Evolutionary conservation across 1,139 yeast genomes (phyloP).

Genomic region (Sugiyamaella grinbergsii): DNA sequence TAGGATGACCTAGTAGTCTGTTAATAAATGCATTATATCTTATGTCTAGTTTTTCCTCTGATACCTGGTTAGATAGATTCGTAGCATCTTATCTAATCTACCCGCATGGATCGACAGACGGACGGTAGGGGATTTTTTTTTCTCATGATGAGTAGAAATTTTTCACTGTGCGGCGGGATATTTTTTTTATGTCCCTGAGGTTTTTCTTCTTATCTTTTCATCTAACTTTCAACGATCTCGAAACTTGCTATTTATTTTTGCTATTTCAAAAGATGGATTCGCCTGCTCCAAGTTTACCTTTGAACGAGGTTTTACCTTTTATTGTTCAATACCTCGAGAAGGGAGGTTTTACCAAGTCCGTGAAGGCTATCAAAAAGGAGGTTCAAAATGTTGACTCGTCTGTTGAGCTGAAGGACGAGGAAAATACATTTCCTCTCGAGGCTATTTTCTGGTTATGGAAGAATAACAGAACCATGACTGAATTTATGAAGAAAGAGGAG

Average conservation of each 20-base stretch:
- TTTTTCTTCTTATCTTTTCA: slow-evolving; percentile 2
- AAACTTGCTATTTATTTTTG: neutral
- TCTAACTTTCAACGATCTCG: neutral
- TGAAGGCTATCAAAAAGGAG: slow-evolving; percentile 33
- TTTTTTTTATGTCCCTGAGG: neutral
- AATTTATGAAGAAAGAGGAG: slow-evolving; percentile 34
- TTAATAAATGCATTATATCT: neutral
- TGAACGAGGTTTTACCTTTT: slow-evolving; percentile 32
- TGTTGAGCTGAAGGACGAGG: slow-evolving; percentile 20
- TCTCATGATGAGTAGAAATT: slow-evolving; percentile 9
- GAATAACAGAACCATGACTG: slow-evolving; percentile 33
- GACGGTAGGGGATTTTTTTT: no score
- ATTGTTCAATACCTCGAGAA: slow-evolving; percentile 34
- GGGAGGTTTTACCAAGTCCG: slow-evolving; percentile 35
- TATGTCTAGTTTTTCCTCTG: no score
- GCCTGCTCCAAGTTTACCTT: slow-evolving; percentile 18
- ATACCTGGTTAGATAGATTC: no score
- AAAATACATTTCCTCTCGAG: slow-evolving; percentile 25
- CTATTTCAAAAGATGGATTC: slow-evolving; percentile 10
- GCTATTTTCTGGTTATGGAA: slow-evolving; percentile 34
- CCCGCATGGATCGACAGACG: neutral
- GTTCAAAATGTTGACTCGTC: slow-evolving; percentile 24
- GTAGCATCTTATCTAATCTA: slow-evolving; percentile 16
- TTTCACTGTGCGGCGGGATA: slow-evolving; percentile 12
- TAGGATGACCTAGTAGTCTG: neutral